Percentiles rank a stretch among this genome's conserved stretches.
Conservation (phyloP, 441 rosid genomes). For the Croton setiger region DNA sequence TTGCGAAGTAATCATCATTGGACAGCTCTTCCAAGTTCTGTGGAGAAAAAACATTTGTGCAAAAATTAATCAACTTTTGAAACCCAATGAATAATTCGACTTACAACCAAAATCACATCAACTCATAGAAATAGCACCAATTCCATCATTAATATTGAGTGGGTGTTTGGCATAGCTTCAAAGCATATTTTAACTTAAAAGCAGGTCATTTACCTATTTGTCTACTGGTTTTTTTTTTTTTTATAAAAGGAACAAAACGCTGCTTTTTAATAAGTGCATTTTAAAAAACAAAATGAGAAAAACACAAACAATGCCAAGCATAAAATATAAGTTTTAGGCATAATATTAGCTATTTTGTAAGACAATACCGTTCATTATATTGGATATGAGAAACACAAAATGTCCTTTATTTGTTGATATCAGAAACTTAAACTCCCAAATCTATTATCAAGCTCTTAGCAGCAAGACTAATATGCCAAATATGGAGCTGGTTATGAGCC, state of each 20-base stretch:
- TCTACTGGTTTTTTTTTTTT: too few relatives aligned
- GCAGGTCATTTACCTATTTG: too few relatives aligned
- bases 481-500: neutral
- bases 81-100: neutral
- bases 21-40: slow-evolving; percentile 74
- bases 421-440: neutral
- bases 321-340: neutral
- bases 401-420: neutral
- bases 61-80: neutral
- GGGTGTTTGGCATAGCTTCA: too few relatives aligned
- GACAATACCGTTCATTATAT: neutral
- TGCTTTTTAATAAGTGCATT: too few relatives aligned
- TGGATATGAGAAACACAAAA: neutral
- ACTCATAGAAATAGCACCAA: neutral
- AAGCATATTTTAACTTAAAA: too few relatives aligned
- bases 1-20: slow-evolving; percentile 76
- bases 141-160: neutral
- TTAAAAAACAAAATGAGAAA: too few relatives aligned
- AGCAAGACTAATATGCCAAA: neutral
- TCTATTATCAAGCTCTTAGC: neutral
- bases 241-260: too few relatives aligned
- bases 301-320: neutral
- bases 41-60: slow-evolving; percentile 11
- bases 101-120: slow-evolving; percentile 1
- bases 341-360: neutral